A percentile compares a stretch with the other conserved stretches of the same genome.
phyloP scores from a whole-genome alignment of 179 eudicot species.

The Gypsophila paniculata region DNA sequence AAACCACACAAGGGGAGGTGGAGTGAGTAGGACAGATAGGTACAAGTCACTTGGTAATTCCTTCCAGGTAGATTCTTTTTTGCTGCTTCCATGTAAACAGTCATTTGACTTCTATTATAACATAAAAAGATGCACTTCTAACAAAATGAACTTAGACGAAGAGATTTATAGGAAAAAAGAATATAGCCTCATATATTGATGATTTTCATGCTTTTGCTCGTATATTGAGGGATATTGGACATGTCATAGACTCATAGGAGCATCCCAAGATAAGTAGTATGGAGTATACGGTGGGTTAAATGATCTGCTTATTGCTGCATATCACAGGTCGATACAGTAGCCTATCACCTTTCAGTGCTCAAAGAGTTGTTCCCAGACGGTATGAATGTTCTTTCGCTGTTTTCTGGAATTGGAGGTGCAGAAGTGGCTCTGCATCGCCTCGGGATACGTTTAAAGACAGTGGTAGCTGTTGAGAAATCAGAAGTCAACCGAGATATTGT shows the following conservation, averaged over 20 bases:
- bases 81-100: neutral
- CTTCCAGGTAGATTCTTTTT: slow-evolving; percentile 43
- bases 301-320: neutral
- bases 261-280: neutral
- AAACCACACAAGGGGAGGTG: slow-evolving; percentile 60
- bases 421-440: slow-evolving; percentile 82
- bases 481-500: slow-evolving; percentile 29
- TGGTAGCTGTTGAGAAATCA: slow-evolving; percentile 61
- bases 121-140: no score
- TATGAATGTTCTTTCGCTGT: slow-evolving; percentile 59
- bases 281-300: neutral
- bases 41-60: slow-evolving; percentile 58
- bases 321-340: slow-evolving; percentile 72
- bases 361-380: slow-evolving; percentile 58
- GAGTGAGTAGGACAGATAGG: slow-evolving; percentile 48
- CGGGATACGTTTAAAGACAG: slow-evolving; percentile 52
- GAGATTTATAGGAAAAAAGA: no score
- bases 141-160: no score
- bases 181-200: no score
- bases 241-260: neutral
- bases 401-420: slow-evolving; percentile 85
- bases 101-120: no score
- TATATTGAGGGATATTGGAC: neutral
- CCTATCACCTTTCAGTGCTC: slow-evolving; percentile 72
- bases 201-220: neutral